phyloP scores from a whole-genome alignment of 129 eudicot genomes.

The Calendula officinalis region DNA sequence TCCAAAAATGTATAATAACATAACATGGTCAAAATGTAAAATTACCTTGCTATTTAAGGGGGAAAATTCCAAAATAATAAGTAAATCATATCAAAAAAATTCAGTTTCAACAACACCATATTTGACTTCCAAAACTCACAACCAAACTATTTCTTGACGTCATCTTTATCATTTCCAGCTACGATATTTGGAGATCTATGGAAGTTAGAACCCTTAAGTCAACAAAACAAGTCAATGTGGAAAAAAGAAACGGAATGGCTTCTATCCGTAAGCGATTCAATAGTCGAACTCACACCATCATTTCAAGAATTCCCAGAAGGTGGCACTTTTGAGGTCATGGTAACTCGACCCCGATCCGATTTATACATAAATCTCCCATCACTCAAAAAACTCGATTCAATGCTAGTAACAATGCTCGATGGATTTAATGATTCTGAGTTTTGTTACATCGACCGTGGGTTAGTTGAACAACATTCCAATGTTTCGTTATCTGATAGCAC shows the following conservation, averaged over 20 bases:
- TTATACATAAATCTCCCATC: constrained; percentile 56
- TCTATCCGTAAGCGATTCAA: constrained; percentile 53
- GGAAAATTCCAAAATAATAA: no score
- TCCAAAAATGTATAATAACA: no score
- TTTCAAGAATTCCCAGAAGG: constrained; percentile 56
- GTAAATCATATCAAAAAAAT: neutral
- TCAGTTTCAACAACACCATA: neutral
- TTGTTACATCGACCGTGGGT: constrained; percentile 51
- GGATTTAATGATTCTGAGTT: constrained; percentile 52
- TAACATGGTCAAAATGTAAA: no score
- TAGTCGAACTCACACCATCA: constrained; percentile 54
- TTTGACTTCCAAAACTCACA: constrained; percentile 5
- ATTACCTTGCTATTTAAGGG: no score
- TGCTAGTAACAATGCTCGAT: constrained; percentile 54
- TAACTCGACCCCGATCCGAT: constrained; percentile 50
- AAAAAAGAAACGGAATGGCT: constrained; percentile 62
- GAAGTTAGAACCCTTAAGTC: constrained; percentile 55
- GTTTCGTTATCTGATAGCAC: constrained; percentile 34
- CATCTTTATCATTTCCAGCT: constrained; percentile 27
- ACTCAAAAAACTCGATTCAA: constrained; percentile 54
- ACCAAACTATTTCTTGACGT: neutral
- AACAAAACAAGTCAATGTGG: constrained; percentile 54
- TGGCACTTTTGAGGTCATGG: constrained; percentile 63
- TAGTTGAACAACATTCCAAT: constrained; percentile 24
- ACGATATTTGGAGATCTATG: constrained; percentile 61